Base-by-base conservation (phyloP, 345 rosid species). In the Salix dunnii region DNA sequence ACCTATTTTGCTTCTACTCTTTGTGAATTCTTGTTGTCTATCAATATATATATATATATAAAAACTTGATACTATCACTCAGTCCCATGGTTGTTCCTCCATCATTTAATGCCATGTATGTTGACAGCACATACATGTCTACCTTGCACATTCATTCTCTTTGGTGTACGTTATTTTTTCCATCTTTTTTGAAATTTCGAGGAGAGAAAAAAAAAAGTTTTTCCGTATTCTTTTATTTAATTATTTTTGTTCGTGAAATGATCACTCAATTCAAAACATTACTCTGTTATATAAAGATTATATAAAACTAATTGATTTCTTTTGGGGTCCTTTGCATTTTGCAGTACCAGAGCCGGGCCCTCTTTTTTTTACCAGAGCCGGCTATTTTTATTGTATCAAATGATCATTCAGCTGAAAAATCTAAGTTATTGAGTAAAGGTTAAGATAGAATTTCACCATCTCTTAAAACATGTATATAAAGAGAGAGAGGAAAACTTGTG, bases 81-180 rank as follows among this genome's bases (percentile, higher is more conserved):
- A 51, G 27, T 63, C 40, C 71, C 35, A 27, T 23, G 25, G 7
- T 38, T 62, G 46, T 72, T 69, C n/a, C 23, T 76, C 75, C 76
- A 79, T 73, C 81, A 81, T 86, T 74, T 67, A 70, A 63, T 71
- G 77, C 48, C 71, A 51, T 71, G 79, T 53, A 62, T 36, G 46
- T 77, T 49, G 46, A 71, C 76, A 62, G 33, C 55, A 74, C 72
- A 81, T 82, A 76, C 83, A 87, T 78, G 81, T 81, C 86, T 76
- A 49, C 73, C 77, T 27, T 71, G 38, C 53, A 64, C 68, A 66
- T 74, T 33, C 48, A 74, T 65, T 77, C 66, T 80, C 63, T 78
- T 53, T 80, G 67, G 36, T 62, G 5, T 42, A 1, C 25, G 9
- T 63, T 69, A 6, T 20, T 68, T 7, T 5, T 0, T 2, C 8